Conservation (phyloP, 148 eudicot species). For the Chenopodium berlandieri region DNA sequence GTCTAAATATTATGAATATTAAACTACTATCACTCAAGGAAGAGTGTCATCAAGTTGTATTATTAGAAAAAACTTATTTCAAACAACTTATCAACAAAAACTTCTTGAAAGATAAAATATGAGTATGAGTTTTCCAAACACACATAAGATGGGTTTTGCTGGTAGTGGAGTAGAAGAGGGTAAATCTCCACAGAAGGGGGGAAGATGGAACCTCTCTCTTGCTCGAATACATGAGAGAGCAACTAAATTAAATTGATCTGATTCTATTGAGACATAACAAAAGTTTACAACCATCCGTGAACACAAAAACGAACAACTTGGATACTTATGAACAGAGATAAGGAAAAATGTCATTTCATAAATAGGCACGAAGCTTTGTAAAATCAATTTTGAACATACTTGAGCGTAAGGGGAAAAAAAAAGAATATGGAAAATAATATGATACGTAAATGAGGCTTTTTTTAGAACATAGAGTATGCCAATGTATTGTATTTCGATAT, state of each 20-base stretch:
- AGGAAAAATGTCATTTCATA: neutral
- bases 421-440: too few species aligned
- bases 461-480: too few species aligned
- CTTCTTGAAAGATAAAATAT: too few species aligned
- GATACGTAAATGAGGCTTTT: too few species aligned
- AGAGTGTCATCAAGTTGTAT: neutral
- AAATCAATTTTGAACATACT: neutral
- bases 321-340: neutral
- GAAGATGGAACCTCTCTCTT: too few species aligned
- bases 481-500: too few species aligned
- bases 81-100: too few species aligned
- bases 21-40: neutral
- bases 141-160: neutral
- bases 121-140: neutral
- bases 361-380: neutral
- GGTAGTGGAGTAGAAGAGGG: neutral
- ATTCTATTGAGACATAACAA: neutral
- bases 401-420: neutral
- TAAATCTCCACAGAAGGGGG: too few species aligned
- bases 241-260: neutral
- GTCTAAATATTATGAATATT: neutral
- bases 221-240: neutral
- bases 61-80: neutral
- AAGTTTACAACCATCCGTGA: neutral
- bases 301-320: neutral